Evolutionary conservation across 2,329 filamentous ascomycete genomes (phyloP), one percentile per base, ranked within the genome.

Genomic region (Aspergillus fumigatiaffinis): DNA sequence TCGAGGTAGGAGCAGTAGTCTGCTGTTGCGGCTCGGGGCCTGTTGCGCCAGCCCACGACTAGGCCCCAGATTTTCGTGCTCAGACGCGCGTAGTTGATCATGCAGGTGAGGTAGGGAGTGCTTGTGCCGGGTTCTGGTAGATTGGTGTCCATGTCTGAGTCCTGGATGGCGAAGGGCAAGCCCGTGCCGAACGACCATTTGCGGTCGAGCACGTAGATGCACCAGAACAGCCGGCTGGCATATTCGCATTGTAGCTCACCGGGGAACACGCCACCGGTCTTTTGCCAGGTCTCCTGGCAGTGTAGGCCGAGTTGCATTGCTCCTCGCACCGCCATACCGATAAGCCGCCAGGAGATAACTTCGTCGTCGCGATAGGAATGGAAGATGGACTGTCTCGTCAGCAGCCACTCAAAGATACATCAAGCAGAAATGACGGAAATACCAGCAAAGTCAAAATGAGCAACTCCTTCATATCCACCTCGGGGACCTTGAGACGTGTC

Each of bases 141-240:
- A 41, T 77, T 74, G 0, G 79, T 77, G 51, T 82, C 80, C 57
- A 82, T 78, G 51, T 82, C 80, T 0, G 75, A 73, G 53, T 82
- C 79, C 10, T 79, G 71, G 4, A 82, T 71, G 0, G 76, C 76
- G 60, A 81, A 82, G 0, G 80, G 79, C 21, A 82, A 63, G 12
- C 80, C 79, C 0, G 79, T 82, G 1, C 80, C 80, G 35, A 82
- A 80, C 9, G 79, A 81, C 77, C 79, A 83, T 23, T 80, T 76
- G 0, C 79, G 76, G 51, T 82, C 80, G 0, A 83, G 73, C 0
- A 80, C 76, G 54, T 82, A 82, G 20, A 81, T 77, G 29, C 75
- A 79, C 79, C 80, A 83, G 58, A 82, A 82, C 0, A 82, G 55
- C 26, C 71, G 59, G 47, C 66, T 72, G 3, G 70, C 69, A 66